These are phyloP conservation scores for Acephala macrosclerotiorum DNA, from an alignment of 2,329 filamentous ascomycete genomes.

Conservation along the genomic window DNA sequence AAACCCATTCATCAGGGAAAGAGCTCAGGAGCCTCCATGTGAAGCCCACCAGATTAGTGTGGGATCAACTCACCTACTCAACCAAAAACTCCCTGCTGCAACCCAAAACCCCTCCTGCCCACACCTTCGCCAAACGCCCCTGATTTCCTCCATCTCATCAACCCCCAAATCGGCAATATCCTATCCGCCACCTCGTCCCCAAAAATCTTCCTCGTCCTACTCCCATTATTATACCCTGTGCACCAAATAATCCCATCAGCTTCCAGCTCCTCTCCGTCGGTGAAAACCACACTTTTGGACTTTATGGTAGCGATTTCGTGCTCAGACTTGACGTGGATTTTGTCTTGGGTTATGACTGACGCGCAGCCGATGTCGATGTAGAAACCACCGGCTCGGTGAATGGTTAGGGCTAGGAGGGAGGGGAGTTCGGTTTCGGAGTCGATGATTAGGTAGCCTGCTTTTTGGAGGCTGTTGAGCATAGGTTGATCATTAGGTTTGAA, in stretches of 20 bases:
- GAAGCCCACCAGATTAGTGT: no score
- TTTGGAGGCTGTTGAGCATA: slow-evolving; percentile 55
- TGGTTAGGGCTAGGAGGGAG: slow-evolving; percentile 58
- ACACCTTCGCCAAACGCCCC: slow-evolving; percentile 47
- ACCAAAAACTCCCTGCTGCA: slow-evolving; percentile 55
- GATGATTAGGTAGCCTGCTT: slow-evolving; percentile 61
- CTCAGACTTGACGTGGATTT: slow-evolving; percentile 56
- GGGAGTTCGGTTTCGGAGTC: slow-evolving; percentile 60
- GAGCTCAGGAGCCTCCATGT: no score
- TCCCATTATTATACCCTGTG: slow-evolving; percentile 60
- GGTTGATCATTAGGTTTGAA: slow-evolving; percentile 46
- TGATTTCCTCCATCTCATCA: slow-evolving; percentile 55
- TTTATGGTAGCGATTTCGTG: slow-evolving; percentile 53
- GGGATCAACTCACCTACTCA: slow-evolving; percentile 47
- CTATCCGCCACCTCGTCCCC: slow-evolving; percentile 57
- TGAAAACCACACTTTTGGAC: slow-evolving; percentile 44
- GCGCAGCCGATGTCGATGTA: slow-evolving; percentile 62
- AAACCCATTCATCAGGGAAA: no score
- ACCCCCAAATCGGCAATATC: slow-evolving; percentile 54
- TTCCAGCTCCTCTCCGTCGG: slow-evolving; percentile 53
- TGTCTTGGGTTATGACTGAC: slow-evolving; percentile 56
- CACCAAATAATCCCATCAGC: slow-evolving; percentile 59
- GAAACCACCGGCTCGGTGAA: slow-evolving; percentile 64
- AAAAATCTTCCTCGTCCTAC: slow-evolving; percentile 54
- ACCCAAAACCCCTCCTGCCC: slow-evolving; percentile 53